These are phyloP conservation scores for Gracilaria vermiculophylla DNA, from an alignment of 23 red algal genomes.

Conservation along the genomic window DNA sequence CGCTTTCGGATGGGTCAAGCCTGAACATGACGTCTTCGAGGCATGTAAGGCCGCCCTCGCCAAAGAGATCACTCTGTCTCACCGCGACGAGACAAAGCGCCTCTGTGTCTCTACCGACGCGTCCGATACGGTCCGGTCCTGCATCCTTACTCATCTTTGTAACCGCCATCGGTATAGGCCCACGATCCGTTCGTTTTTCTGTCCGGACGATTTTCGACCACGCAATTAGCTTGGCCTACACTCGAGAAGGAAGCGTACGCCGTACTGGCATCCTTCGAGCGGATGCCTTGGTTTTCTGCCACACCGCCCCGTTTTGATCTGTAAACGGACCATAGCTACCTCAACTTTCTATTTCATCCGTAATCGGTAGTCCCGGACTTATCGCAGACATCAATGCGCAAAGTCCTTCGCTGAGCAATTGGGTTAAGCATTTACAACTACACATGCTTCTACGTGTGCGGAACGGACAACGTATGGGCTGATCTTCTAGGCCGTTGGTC, in stretches of 20 bases:
- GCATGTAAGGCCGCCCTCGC: background rate
- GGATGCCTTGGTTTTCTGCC: background rate
- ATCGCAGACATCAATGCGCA: slow-evolving; percentile 9
- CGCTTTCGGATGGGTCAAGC: background rate
- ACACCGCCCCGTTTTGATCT: background rate
- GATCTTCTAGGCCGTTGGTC: slow-evolving; percentile 12
- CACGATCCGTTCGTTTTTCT: slow-evolving; percentile 17
- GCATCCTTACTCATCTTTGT: background rate
- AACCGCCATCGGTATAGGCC: background rate
- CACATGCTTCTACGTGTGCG: background rate
- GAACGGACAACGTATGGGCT: background rate
- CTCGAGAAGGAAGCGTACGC: slow-evolving; percentile 40
- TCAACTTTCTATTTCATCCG: slow-evolving; percentile 2
- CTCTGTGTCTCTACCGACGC: slow-evolving; percentile 19
- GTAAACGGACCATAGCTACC: slow-evolving; percentile 12
- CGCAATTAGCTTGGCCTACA: background rate
- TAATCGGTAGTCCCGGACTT: background rate
- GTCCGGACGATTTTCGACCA: background rate
- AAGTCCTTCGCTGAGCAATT: slow-evolving; percentile 11
- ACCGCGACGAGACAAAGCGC: slow-evolving; percentile 3
- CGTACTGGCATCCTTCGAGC: background rate
- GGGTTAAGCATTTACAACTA: slow-evolving; percentile 17
- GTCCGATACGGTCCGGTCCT: slow-evolving; percentile 4
- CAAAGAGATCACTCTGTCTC: slow-evolving; percentile 7
- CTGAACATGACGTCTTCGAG: background rate